Conservation (phyloP, 78 protist species). For the Polysphondylium violaceum region DNA sequence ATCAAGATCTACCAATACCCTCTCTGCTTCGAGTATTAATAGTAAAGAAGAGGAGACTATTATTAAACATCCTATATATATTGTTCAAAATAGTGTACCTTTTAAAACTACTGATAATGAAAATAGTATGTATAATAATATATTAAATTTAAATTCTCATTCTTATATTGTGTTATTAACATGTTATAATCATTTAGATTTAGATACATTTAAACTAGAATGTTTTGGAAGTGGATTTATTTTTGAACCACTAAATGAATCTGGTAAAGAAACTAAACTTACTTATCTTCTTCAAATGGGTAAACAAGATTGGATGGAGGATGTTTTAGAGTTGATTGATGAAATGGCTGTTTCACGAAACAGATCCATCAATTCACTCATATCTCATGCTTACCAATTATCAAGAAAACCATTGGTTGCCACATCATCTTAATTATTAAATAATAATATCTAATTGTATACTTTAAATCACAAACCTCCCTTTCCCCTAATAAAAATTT, state of each 20-base stretch:
- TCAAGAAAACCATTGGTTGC: conserved; percentile 38
- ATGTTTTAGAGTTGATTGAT: conserved; percentile 30
- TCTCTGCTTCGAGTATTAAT: too few species aligned
- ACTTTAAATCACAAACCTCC: too few species aligned
- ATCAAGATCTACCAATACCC: too few species aligned
- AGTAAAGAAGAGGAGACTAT: conserved; percentile 5
- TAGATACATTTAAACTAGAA: conserved; percentile 20
- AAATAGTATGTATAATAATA: conserved; percentile 1
- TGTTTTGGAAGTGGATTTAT: conserved; percentile 68
- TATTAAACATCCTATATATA: conserved; percentile 38
- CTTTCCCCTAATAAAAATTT: too few species aligned
- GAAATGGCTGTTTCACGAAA: conserved; percentile 60
- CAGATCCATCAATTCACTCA: conserved; percentile 41
- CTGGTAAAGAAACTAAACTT: conserved; percentile 57
- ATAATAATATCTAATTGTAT: too few species aligned
- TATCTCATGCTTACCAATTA: conserved; percentile 74
- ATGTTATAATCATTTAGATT: neutral
- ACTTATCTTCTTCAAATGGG: conserved; percentile 50
- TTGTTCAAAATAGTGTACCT: conserved; percentile 58
- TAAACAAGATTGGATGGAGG: conserved; percentile 71
- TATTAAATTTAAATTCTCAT: neutral
- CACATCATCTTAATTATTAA: too few species aligned
- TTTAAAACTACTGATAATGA: conserved; percentile 28
- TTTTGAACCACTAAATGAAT: conserved; percentile 57
- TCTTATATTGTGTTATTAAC: neutral